These are phyloP conservation scores for Claviceps arundinis DNA, from an alignment of 2,329 filamentous ascomycete genomes.

Conservation along the genomic window DNA sequence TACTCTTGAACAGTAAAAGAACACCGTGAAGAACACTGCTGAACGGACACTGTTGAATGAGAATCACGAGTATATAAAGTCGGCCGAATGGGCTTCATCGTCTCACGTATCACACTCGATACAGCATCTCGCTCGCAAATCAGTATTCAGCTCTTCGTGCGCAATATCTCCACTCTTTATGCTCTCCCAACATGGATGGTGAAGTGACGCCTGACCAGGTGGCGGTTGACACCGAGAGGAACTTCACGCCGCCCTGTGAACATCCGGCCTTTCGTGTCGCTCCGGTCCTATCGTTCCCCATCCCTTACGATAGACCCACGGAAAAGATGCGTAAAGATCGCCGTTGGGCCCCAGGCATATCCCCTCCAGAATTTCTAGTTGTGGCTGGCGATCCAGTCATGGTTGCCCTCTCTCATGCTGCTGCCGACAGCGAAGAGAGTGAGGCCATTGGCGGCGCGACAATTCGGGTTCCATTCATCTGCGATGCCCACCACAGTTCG, in stretches of 20 bases:
- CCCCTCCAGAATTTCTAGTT: conserved; percentile 35
- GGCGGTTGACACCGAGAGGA: conserved; percentile 58
- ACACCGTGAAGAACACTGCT: too few relatives aligned
- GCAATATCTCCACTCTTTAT: not conserved
- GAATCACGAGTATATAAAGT: conserved; percentile 4
- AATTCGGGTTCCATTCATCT: conserved; percentile 50
- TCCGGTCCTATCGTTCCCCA: conserved; percentile 44
- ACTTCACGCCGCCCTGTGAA: conserved; percentile 50
- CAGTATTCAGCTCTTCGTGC: not conserved
- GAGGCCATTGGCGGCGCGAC: conserved; percentile 19
- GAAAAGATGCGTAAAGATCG: conserved; percentile 29
- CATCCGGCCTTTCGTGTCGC: conserved; percentile 36
- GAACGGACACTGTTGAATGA: not conserved
- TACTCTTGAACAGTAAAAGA: too few relatives aligned
- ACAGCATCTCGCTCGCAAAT: not conserved
- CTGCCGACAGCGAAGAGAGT: conserved; percentile 24
- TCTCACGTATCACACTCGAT: conserved; percentile 8
- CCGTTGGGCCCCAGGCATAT: conserved; percentile 17
- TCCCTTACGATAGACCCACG: conserved; percentile 40
- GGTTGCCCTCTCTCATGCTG: conserved; percentile 43
- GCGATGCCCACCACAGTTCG: conserved; percentile 61
- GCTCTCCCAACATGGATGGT: conserved; percentile 16
- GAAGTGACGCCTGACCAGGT: conserved; percentile 25
- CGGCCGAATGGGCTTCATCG: conserved; percentile 1
- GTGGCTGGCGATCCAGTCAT: conserved; percentile 46